These are phyloP conservation scores for Coemansia sp. DNA, from an alignment of 192 early-diverging fungal species.

Conservation along the genomic window DNA sequence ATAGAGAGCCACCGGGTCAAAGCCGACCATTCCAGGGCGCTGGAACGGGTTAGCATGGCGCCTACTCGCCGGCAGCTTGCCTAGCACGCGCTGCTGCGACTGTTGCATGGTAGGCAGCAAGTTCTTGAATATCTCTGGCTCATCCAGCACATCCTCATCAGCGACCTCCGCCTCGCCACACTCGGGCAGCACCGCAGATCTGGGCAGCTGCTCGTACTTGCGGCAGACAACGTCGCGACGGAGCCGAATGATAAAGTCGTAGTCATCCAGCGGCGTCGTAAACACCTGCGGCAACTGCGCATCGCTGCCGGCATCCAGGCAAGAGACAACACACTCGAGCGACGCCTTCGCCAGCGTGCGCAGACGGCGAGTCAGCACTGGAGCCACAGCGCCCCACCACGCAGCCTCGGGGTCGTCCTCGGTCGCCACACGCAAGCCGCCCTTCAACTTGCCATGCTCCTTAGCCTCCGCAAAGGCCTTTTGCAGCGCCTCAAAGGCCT, in stretches of 20 bases:
- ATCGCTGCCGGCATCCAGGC: conserved; percentile 17
- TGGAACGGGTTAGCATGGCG: conserved; percentile 51
- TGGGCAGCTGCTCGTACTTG: conserved; percentile 60
- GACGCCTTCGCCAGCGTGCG: conserved; percentile 66
- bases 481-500: conserved; percentile 14
- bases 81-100: background rate
- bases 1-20: conserved; percentile 73
- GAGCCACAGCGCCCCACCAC: conserved; percentile 36
- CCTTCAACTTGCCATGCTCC: conserved; percentile 23
- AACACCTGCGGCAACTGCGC: conserved; percentile 61
- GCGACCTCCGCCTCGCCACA: background rate
- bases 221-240: conserved; percentile 54
- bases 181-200: conserved; percentile 27
- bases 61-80: background rate
- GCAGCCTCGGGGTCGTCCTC: conserved; percentile 34
- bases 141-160: conserved; percentile 9
- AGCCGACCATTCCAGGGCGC: conserved; percentile 62
- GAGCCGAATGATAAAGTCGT: conserved; percentile 73
- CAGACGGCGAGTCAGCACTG: conserved; percentile 49
- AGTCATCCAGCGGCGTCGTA: conserved; percentile 75
- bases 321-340: conserved; percentile 52
- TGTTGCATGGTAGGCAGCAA: conserved; percentile 38
- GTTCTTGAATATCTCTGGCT: conserved; percentile 72
- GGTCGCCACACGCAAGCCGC: conserved; percentile 25
- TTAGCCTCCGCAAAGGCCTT: conserved; percentile 58